Percentiles rank a stretch among this genome's conserved stretches.
phyloP scores from a whole-genome alignment of 2,329 filamentous ascomycete genomes.

The Aspergillus pseudotamarii region DNA sequence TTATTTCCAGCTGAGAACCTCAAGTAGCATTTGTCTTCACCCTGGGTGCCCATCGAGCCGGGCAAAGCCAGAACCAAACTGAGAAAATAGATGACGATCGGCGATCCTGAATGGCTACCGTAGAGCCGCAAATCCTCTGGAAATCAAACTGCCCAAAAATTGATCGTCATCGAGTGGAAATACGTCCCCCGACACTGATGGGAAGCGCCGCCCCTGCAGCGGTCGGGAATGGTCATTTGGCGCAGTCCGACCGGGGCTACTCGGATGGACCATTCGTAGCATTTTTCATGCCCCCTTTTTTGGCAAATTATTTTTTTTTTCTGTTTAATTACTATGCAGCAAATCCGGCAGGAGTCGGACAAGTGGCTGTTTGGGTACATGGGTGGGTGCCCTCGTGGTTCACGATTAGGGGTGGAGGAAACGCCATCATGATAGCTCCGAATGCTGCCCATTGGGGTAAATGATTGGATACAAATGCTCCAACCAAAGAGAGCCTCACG shows the following conservation, averaged over 20 bases:
- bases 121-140: not conserved
- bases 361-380: not conserved
- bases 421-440: not conserved
- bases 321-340: not conserved
- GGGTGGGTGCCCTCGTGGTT: not conserved
- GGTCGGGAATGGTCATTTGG: not conserved
- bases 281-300: not conserved
- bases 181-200: not conserved
- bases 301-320: not conserved
- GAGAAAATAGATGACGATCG: not conserved
- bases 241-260: not conserved
- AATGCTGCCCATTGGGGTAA: not conserved
- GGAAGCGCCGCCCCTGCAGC: not conserved
- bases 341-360: not conserved
- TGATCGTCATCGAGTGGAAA: constrained; percentile 2
- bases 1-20: not conserved
- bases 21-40: not conserved
- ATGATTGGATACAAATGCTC: not conserved
- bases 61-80: not conserved
- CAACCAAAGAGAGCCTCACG: not conserved
- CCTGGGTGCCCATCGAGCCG: not conserved
- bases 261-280: not conserved
- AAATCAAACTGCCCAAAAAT: not conserved
- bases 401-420: constrained; percentile 1
- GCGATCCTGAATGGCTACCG: not conserved